Conservation (phyloP, 805 yeast genomes). For the Suhomyces vadensis region DNA sequence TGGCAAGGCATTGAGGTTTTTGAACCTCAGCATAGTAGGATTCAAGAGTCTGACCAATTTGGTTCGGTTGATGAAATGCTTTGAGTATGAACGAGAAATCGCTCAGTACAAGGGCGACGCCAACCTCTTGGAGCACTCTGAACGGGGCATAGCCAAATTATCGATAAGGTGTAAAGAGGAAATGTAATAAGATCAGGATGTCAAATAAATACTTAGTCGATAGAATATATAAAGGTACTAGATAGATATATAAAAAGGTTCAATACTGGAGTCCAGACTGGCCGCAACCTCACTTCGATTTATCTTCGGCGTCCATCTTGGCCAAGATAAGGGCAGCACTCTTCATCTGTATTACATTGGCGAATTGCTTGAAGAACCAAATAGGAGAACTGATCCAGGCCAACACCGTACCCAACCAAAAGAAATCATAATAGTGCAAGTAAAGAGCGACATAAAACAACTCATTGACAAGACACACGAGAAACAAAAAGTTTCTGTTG, state of each 20-base stretch:
- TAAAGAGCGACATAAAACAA: slow-evolving; percentile 88
- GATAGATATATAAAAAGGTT: background rate
- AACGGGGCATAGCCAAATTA: slow-evolving; percentile 27
- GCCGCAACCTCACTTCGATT: slow-evolving; percentile 19
- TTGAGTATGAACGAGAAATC: slow-evolving; percentile 39
- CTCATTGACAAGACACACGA: slow-evolving; percentile 92
- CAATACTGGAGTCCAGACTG: too few species aligned
- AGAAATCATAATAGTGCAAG: slow-evolving; percentile 63
- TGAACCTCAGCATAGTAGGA: slow-evolving; percentile 47
- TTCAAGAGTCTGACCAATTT: slow-evolving; percentile 42
- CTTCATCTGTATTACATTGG: slow-evolving; percentile 84
- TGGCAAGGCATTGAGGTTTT: slow-evolving; percentile 34
- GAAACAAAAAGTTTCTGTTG: slow-evolving; percentile 76
- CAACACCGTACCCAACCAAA: slow-evolving; percentile 61
- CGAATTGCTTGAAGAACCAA: slow-evolving; percentile 86
- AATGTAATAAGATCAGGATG: slow-evolving; percentile 1
- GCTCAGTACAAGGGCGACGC: slow-evolving; percentile 31
- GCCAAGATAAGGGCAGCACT: slow-evolving; percentile 86
- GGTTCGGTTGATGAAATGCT: slow-evolving; percentile 39
- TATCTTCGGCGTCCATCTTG: slow-evolving; percentile 64
- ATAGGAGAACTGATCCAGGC: slow-evolving; percentile 72
- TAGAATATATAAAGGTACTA: background rate
- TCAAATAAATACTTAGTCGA: background rate
- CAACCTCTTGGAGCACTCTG: slow-evolving; percentile 34
- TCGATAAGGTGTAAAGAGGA: slow-evolving; percentile 31